phyloP scores from a whole-genome alignment of 129 eudicot genomes.

The Chrysanthemum makinoi region DNA sequence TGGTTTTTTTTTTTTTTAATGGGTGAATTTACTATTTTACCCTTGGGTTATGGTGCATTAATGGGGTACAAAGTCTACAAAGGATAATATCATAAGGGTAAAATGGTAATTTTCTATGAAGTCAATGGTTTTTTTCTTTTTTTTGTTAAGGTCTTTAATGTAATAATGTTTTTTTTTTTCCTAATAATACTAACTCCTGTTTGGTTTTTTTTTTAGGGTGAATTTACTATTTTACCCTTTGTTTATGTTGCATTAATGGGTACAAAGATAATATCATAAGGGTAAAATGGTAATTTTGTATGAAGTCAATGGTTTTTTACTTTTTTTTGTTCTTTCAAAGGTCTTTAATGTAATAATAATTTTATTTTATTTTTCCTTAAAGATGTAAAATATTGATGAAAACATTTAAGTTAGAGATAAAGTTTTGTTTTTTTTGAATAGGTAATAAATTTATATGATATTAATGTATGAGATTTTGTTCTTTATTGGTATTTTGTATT shows the following conservation, averaged over 20 bases:
- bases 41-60: neutral
- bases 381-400: too few relatives aligned
- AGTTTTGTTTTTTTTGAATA: neutral
- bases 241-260: neutral
- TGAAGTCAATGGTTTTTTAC: constrained; percentile 6
- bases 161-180: too few relatives aligned
- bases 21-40: neutral
- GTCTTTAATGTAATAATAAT: too few relatives aligned
- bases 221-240: neutral
- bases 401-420: neutral
- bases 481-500: too few relatives aligned
- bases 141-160: neutral
- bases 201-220: neutral
- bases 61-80: neutral
- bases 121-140: constrained; percentile 2
- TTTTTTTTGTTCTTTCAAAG: neutral
- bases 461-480: neutral
- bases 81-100: neutral
- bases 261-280: too few relatives aligned
- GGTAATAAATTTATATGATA: neutral
- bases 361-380: too few relatives aligned
- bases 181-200: too few relatives aligned
- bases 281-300: neutral
- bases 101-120: neutral
- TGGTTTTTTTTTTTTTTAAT: neutral